Percentiles rank a stretch among this genome's conserved stretches.
Conservation (phyloP, 2,329 filamentous ascomycete species). For the Chaetomiaceae sp. region DNA sequence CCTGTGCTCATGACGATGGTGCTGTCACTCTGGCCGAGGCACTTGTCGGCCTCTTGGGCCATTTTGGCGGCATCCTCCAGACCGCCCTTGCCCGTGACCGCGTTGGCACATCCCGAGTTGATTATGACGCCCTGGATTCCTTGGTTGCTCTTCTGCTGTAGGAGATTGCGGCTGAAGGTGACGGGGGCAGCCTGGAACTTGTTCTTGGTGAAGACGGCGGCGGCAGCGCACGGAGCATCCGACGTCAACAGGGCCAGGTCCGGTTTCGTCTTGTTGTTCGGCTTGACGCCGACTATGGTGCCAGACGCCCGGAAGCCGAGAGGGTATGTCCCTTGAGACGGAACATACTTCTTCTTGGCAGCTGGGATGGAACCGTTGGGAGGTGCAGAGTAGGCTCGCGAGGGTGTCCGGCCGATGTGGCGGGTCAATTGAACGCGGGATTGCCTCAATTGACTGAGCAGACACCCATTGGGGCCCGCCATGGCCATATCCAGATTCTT, state of each 20-base stretch:
- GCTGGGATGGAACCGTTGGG: slow-evolving; percentile 59
- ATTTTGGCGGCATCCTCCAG: slow-evolving; percentile 83
- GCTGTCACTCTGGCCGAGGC: slow-evolving; percentile 44
- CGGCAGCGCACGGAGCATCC: slow-evolving; percentile 77
- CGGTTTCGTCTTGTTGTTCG: slow-evolving; percentile 83
- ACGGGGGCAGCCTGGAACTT: slow-evolving; percentile 97
- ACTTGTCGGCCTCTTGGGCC: slow-evolving; percentile 71
- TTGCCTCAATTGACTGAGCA: slow-evolving; percentile 26
- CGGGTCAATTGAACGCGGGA: slow-evolving; percentile 23
- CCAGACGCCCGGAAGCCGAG: slow-evolving; percentile 84
- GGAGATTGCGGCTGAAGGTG: slow-evolving; percentile 70
- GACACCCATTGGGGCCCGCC: slow-evolving; percentile 21
- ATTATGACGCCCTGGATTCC: slow-evolving; percentile 79
- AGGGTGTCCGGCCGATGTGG: slow-evolving; percentile 12
- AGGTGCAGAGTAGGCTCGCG: slow-evolving; percentile 56
- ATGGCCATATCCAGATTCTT: slow-evolving; percentile 15
- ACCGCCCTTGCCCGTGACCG: slow-evolving; percentile 87
- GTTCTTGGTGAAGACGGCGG: slow-evolving; percentile 96
- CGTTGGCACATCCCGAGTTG: slow-evolving; percentile 96
- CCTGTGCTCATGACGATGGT: slow-evolving; percentile 99
- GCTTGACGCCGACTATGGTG: slow-evolving; percentile 89
- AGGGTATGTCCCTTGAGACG: slow-evolving; percentile 79
- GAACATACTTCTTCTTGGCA: slow-evolving; percentile 87
- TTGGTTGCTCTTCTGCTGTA: slow-evolving; percentile 60
- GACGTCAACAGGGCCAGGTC: slow-evolving; percentile 88